Conservation (phyloP, 768 basidiomycete genomes). For the Podaxis rugospora region DNA sequence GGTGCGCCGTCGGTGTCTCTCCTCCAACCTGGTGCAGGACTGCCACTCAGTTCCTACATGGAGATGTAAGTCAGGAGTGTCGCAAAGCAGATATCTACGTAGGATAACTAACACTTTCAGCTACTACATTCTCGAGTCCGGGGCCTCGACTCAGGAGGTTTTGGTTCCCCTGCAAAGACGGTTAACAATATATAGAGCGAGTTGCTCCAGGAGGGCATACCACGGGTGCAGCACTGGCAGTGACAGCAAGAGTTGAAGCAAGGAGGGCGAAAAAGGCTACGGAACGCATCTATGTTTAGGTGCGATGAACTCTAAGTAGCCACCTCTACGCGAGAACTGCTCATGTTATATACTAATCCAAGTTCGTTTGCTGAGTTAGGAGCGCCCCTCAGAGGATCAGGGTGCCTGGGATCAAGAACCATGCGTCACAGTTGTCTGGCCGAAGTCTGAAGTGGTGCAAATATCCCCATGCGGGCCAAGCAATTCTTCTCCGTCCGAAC, state of each 20-base stretch:
- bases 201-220: neutral
- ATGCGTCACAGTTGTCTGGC: constrained; percentile 6
- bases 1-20: neutral
- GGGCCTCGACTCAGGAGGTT: neutral
- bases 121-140: neutral
- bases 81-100: neutral
- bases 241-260: neutral
- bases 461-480: constrained; percentile 8
- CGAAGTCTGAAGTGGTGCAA: neutral
- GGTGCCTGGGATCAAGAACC: constrained; percentile 12
- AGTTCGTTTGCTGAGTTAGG: neutral
- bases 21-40: neutral
- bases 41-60: neutral
- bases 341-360: constrained; percentile 8
- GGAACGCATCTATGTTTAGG: constrained; percentile 4
- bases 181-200: neutral
- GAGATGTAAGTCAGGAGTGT: neutral
- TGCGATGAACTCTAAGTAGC: neutral
- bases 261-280: neutral
- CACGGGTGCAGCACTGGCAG: neutral
- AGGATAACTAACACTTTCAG: neutral
- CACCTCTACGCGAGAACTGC: neutral
- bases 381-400: neutral
- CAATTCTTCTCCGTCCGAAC: neutral
- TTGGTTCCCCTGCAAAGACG: neutral